Evolutionary conservation across 345 rosid genomes (phyloP).

Genomic region (Acer saccharum): DNA sequence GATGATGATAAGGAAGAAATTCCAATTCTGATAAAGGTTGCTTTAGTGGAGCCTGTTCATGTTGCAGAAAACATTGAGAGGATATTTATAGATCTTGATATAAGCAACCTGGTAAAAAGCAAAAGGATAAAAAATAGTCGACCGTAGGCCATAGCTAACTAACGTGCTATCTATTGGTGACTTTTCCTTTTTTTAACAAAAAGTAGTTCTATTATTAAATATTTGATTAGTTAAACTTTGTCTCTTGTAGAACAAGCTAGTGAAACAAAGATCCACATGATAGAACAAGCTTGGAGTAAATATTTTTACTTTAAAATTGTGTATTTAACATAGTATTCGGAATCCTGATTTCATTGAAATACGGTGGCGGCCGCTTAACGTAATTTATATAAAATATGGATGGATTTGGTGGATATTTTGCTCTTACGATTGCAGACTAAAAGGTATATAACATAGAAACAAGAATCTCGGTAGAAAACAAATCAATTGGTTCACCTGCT

Average conservation of each 20-base stretch:
- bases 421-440: neutral
- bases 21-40: neutral
- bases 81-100: conserved; percentile 17
- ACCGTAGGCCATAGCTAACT: conserved; percentile 17
- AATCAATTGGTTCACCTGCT: conserved; percentile 24
- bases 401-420: neutral
- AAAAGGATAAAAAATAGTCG: conserved; percentile 23
- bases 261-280: neutral
- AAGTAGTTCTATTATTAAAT: neutral
- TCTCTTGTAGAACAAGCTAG: neutral
- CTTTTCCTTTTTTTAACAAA: neutral
- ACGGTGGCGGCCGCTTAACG: neutral
- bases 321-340: neutral
- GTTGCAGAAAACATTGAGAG: neutral
- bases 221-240: conserved; percentile 7
- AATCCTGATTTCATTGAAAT: neutral
- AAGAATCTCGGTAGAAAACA: neutral
- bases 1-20: neutral
- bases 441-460: neutral
- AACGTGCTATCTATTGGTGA: conserved; percentile 27
- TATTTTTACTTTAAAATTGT: neutral
- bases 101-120: conserved; percentile 5
- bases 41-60: neutral
- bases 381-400: too few relatives aligned
- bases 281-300: too few relatives aligned